A percentile compares a stretch with the other conserved stretches of the same genome.
These are phyloP conservation scores for Saccharomycopsis sp. DNA, from an alignment of 805 yeast species.

Conservation along the genomic window DNA sequence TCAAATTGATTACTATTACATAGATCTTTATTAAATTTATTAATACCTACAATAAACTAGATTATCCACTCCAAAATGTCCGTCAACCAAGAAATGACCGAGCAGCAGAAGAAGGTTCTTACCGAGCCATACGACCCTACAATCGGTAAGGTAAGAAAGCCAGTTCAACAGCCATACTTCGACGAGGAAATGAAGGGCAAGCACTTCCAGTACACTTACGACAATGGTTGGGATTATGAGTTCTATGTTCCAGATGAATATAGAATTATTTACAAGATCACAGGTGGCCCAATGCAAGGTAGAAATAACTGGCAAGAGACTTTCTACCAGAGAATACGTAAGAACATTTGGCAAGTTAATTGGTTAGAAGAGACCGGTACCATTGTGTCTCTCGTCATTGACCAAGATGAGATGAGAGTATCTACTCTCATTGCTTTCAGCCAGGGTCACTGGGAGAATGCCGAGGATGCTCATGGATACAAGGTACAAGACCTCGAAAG, in stretches of 20 bases:
- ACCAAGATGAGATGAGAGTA: not conserved
- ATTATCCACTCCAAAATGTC: too few relatives aligned
- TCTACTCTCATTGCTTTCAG: not conserved
- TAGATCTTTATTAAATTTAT: too few relatives aligned
- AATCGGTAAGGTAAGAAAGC: not conserved
- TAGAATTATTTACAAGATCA: constrained; percentile 2
- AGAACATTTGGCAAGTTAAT: not conserved
- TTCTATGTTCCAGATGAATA: constrained; percentile 1
- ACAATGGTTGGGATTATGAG: constrained; percentile 2
- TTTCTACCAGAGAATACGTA: not conserved
- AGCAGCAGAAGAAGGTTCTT: not conserved
- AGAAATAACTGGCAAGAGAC: constrained; percentile 4
- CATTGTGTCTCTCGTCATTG: not conserved
- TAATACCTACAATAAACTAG: too few relatives aligned
- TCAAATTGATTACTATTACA: too few relatives aligned
- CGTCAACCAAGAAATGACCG: not conserved
- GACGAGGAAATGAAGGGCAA: constrained; percentile 1
- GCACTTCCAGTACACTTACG: constrained; percentile 3
- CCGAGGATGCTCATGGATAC: not conserved
- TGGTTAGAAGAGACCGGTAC: not conserved
- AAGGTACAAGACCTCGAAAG: not conserved
- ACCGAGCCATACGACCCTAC: constrained; percentile 1
- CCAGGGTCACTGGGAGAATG: not conserved
- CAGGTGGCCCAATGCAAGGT: constrained; percentile 22
- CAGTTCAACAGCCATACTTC: not conserved